Conservation (phyloP, 2,329 filamentous ascomycete species). For the Hypoxylon sp. region DNA sequence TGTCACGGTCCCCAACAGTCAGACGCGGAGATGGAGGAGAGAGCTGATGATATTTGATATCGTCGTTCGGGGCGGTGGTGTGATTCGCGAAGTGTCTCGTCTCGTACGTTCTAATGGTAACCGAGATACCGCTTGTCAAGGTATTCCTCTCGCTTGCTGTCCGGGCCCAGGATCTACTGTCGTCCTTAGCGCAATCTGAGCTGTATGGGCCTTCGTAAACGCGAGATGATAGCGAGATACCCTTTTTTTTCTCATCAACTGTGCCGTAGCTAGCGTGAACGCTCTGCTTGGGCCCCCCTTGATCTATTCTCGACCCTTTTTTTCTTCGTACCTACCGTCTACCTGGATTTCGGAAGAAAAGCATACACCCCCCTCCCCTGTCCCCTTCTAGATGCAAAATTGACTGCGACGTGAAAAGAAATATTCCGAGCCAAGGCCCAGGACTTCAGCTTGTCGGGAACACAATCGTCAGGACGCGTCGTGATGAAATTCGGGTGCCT, state of each 20-base stretch:
- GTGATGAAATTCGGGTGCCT: constrained; percentile 26
- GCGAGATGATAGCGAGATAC: constrained; percentile 27
- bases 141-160: neutral
- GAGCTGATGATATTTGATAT: constrained; percentile 15
- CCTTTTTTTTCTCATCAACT: constrained; percentile 19
- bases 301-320: too few species aligned
- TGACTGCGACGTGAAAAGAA: constrained; percentile 22
- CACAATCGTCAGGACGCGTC: constrained; percentile 6
- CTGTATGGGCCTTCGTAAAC: constrained; percentile 21
- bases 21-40: constrained; percentile 6
- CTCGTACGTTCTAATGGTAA: constrained; percentile 10
- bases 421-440: constrained; percentile 23
- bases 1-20: neutral
- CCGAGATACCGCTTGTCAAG: constrained; percentile 18
- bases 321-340: constrained; percentile 32
- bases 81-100: constrained; percentile 18
- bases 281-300: constrained; percentile 25
- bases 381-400: constrained; percentile 1
- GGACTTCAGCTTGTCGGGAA: constrained; percentile 6
- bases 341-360: constrained; percentile 30
- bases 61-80: constrained; percentile 18
- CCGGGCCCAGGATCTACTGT: constrained; percentile 24
- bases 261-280: constrained; percentile 21
- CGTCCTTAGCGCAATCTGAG: constrained; percentile 26
- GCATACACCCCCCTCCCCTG: constrained; percentile 14